A percentile compares a stretch with the other conserved stretches of the same genome.
Conservation (phyloP, 1,284 basidiomycete genomes). For the Apiotrichum montevideense region DNA sequence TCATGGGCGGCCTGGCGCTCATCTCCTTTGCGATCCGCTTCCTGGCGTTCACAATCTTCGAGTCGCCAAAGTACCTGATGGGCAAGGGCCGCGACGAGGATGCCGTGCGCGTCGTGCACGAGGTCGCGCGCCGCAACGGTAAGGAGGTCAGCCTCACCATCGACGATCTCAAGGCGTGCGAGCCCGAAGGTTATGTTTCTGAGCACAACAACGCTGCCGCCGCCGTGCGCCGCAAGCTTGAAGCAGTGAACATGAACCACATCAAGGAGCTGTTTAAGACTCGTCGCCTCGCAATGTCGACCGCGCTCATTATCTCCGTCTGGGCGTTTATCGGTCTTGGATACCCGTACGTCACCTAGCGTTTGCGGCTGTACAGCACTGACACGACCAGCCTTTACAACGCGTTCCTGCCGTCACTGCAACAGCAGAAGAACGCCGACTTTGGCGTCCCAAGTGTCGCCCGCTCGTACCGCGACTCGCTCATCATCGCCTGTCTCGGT, state of each 20-base stretch:
- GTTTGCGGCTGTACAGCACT: background rate
- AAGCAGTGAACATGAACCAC: conserved; percentile 50
- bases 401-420: conserved; percentile 55
- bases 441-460: conserved; percentile 7
- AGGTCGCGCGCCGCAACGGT: conserved; percentile 54
- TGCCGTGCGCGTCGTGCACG: conserved; percentile 51
- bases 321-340: conserved; percentile 61
- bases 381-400: conserved; percentile 31
- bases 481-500: conserved; percentile 49
- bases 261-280: conserved; percentile 55
- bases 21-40: conserved; percentile 43
- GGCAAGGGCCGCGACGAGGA: conserved; percentile 58
- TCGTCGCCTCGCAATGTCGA: conserved; percentile 53
- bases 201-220: conserved; percentile 14
- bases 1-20: conserved; percentile 52
- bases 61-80: conserved; percentile 52
- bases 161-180: conserved; percentile 49
- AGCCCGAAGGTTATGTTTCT: conserved; percentile 18
- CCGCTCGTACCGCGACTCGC: conserved; percentile 54
- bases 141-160: conserved; percentile 51
- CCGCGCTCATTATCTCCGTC: conserved; percentile 53
- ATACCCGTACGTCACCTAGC: conserved; percentile 48
- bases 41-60: conserved; percentile 50
- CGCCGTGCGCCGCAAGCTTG: conserved; percentile 37
- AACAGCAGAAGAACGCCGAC: conserved; percentile 39